phyloP scores from a whole-genome alignment of 2,329 filamentous ascomycete species.

The Penicillium sp. region DNA sequence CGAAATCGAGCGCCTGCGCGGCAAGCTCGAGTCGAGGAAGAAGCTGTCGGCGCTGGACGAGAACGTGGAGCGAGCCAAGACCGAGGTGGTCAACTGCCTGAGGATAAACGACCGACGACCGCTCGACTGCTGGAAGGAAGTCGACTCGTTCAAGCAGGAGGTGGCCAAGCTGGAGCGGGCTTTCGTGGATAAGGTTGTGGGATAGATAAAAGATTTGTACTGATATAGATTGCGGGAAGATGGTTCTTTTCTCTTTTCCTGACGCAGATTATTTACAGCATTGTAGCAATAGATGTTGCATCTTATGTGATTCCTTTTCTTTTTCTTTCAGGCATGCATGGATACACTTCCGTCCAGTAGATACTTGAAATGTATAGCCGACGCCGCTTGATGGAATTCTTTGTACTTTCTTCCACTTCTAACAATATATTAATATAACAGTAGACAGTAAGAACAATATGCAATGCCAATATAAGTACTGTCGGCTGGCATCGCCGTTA shows the following conservation, averaged over 20 bases:
- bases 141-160: conserved; percentile 84
- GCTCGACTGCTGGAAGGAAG: conserved; percentile 91
- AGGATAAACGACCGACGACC: conserved; percentile 79
- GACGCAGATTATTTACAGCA: conserved; percentile 1
- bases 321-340: too few relatives aligned
- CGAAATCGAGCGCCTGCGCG: conserved; percentile 55
- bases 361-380: too few relatives aligned
- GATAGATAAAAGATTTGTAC: conserved; percentile 20
- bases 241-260: neutral
- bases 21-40: conserved; percentile 59
- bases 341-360: too few relatives aligned
- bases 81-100: conserved; percentile 74
- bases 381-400: too few relatives aligned
- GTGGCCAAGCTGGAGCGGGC: conserved; percentile 78
- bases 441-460: too few relatives aligned
- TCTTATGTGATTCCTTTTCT: neutral
- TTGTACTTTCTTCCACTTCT: too few relatives aligned
- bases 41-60: conserved; percentile 63
- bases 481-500: conserved; percentile 3
- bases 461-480: too few relatives aligned
- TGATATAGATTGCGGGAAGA: neutral
- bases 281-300: conserved; percentile 14
- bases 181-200: conserved; percentile 77
- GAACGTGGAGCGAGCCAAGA: conserved; percentile 68
- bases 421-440: too few relatives aligned